phyloP scores from a whole-genome alignment of 2,329 filamentous ascomycete species.

The Didymella glomerata region DNA sequence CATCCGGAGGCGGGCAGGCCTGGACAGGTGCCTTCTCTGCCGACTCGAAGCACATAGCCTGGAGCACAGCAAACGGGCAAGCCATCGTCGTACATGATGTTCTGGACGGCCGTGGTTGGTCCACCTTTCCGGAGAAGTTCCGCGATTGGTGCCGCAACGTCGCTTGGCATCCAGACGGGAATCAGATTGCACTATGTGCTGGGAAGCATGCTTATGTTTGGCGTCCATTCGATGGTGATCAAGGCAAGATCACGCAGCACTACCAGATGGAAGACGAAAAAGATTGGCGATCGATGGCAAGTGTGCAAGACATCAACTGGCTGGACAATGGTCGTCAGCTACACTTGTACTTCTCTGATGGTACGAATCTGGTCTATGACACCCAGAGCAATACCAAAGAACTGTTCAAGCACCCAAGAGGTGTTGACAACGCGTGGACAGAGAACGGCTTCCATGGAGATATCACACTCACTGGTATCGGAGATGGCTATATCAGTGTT shows the following conservation, averaged over 20 bases:
- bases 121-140: slow-evolving; percentile 24
- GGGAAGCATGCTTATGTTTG: slow-evolving; percentile 35
- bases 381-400: slow-evolving; percentile 38
- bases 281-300: slow-evolving; percentile 9
- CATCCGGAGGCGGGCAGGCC: slow-evolving; percentile 28
- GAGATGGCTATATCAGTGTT: slow-evolving; percentile 33
- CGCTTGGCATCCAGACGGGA: slow-evolving; percentile 36
- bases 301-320: slow-evolving; percentile 28
- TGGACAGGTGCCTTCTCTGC: slow-evolving; percentile 41
- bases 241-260: slow-evolving; percentile 32
- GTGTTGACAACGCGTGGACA: slow-evolving; percentile 17
- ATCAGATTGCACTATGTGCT: slow-evolving; percentile 34
- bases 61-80: slow-evolving; percentile 30
- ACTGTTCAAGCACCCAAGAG: slow-evolving; percentile 33
- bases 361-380: slow-evolving; percentile 37
- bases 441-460: slow-evolving; percentile 28
- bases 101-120: slow-evolving; percentile 24
- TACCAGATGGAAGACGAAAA: slow-evolving; percentile 26
- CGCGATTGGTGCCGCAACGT: slow-evolving; percentile 33
- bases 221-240: slow-evolving; percentile 30
- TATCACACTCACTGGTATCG: slow-evolving; percentile 14
- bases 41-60: slow-evolving; percentile 36
- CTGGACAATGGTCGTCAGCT: slow-evolving; percentile 30
- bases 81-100: slow-evolving; percentile 33
- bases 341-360: slow-evolving; percentile 29